phyloP scores from a whole-genome alignment of 208 protist species.

The Strigomonas culicis region DNA sequence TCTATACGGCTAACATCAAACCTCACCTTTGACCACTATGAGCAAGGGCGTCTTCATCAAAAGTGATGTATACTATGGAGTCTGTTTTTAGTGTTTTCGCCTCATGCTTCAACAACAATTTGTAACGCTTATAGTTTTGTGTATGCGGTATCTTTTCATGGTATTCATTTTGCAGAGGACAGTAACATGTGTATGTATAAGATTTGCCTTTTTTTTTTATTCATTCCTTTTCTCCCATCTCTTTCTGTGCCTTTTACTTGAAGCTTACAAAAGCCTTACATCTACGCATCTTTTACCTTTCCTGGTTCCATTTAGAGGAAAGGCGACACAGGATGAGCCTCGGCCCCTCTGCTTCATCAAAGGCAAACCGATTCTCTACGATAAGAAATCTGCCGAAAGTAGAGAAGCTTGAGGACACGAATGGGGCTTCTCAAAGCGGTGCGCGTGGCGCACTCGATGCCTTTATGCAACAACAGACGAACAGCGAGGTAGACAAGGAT shows the following conservation, averaged over 20 bases:
- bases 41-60: too few species aligned
- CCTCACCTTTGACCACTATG: slow-evolving; percentile 63
- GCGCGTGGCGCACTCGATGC: slow-evolving; percentile 17
- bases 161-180: too few species aligned
- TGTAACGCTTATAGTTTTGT: too few species aligned
- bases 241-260: neutral
- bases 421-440: neutral
- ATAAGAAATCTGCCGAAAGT: slow-evolving; percentile 22
- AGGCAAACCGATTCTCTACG: too few species aligned
- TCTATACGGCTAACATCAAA: slow-evolving; percentile 50
- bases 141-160: too few species aligned
- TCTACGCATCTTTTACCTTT: neutral
- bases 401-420: slow-evolving; percentile 1
- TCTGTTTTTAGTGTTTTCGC: too few species aligned
- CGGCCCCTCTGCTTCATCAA: too few species aligned
- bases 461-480: slow-evolving; percentile 17
- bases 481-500: slow-evolving; percentile 29
- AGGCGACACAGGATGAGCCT: neutral
- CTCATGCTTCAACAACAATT: too few species aligned
- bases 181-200: neutral
- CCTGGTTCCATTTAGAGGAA: neutral
- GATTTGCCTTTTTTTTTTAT: neutral
- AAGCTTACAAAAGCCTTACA: neutral
- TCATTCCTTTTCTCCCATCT: neutral
- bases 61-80: too few species aligned